A percentile compares a stretch with the other conserved stretches of the same genome.
Evolutionary conservation across 768 basidiomycete species (phyloP).

Genomic region (Cystobasidium onofrii): DNA sequence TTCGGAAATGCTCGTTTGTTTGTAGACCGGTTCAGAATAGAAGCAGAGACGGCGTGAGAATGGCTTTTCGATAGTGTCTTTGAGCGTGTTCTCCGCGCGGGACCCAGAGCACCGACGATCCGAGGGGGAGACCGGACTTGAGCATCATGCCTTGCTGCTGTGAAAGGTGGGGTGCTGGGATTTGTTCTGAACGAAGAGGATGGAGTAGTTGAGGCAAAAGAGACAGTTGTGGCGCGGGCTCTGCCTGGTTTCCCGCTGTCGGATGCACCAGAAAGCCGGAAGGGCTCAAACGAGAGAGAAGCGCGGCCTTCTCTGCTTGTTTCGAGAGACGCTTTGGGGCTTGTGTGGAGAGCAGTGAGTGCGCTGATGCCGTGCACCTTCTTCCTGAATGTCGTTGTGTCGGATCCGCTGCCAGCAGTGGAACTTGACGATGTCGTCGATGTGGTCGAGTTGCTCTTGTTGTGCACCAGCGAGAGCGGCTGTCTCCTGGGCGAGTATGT

Average conservation of each 20-base stretch:
- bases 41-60: background rate
- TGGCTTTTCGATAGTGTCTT: background rate
- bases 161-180: background rate
- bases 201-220: background rate
- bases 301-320: constrained; percentile 14
- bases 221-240: background rate
- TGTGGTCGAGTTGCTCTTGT: constrained; percentile 5
- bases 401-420: constrained; percentile 4
- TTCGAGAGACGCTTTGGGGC: constrained; percentile 15
- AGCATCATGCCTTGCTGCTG: background rate
- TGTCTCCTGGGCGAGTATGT: background rate
- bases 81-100: background rate
- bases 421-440: too few relatives aligned
- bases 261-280: background rate
- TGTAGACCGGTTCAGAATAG: background rate
- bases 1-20: background rate
- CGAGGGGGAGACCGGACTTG: background rate
- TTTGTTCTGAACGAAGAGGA: background rate
- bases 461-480: background rate
- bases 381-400: background rate
- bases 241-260: background rate
- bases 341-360: background rate
- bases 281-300: background rate
- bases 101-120: background rate
- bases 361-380: background rate